Base-by-base conservation (phyloP, 345 rosid genomes). In the Mallotus nudiflorus region DNA sequence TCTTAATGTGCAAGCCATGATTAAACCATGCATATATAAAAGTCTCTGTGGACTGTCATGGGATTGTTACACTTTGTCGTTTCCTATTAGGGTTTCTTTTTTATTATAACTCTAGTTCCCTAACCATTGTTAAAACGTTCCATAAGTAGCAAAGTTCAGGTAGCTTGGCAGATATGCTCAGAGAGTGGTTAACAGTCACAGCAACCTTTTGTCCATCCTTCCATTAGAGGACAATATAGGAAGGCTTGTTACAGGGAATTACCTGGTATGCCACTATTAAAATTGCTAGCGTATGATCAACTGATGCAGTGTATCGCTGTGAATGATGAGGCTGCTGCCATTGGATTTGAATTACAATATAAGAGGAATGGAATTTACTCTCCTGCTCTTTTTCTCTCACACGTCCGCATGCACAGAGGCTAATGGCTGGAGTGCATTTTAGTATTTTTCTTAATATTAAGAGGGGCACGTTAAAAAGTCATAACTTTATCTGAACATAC, bases 61-160 rank as follows among this genome's bases (percentile, higher is more conserved):
- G 31, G 76, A 78, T 75, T 80, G 76, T 70, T 66, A 70, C 82
- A 62, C 58, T 73, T 80, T 83, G 86, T 73, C 78, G 67, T 77
- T 77, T 70, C 82, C 77, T 57, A 67, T 66, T 64, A 72, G 68
- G 70, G 61, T 54, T 31, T 59, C 49, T 12, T 31, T 65, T 37
- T 15, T 20, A 51, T 10, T 35, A 11, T 46, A 74, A 69, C 42
- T 64, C 67, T 59, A 54, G 35, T 55, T 62, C 25, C 67, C 53
- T 58, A 27, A 61, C 73, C 64, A 52, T 58, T 9, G 31, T 64
- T 56, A 77, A 64, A 49, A 54, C 40, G 3, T 29, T 50, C 78
- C 68, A 27, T 40, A 65, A 25, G 8, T 69, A 68, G 78, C 9
- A 59, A 51, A 24, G 56, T 49, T 62, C 44, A 67, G 77, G 70